A percentile compares a stretch with the other conserved stretches of the same genome.
Evolutionary conservation across 306 rosid genomes (phyloP).

Genomic region (Echinosophora koreensis): DNA sequence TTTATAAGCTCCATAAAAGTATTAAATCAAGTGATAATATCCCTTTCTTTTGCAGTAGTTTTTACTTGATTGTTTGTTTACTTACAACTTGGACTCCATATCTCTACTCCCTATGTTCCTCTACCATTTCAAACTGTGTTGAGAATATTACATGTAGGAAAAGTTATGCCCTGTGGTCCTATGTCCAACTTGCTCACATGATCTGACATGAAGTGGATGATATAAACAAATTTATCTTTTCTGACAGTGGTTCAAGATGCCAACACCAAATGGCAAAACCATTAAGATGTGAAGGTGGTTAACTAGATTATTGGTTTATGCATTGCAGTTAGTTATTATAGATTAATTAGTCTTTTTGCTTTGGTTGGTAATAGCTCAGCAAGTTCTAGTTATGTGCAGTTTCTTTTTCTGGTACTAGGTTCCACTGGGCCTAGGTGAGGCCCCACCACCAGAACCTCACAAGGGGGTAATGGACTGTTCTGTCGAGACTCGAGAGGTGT

Average conservation of each 20-base stretch:
- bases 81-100: constrained; percentile 5
- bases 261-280: not conserved
- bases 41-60: constrained; percentile 10
- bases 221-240: constrained; percentile 12
- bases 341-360: no score
- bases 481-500: no score
- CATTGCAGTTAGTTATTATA: no score
- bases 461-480: no score
- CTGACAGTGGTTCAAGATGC: not conserved
- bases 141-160: not conserved
- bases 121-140: not conserved
- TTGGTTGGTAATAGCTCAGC: no score
- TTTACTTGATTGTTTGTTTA: not conserved
- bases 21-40: constrained; percentile 32
- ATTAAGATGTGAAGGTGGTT: not conserved
- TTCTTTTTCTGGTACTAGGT: no score
- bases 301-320: no score
- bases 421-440: no score
- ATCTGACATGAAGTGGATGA: not conserved
- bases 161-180: not conserved
- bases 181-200: not conserved
- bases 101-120: not conserved
- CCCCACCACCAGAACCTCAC: no score
- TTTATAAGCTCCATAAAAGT: not conserved
- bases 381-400: no score